phyloP scores from a whole-genome alignment of 2,329 filamentous ascomycete species.

The Ophiostoma montium region DNA sequence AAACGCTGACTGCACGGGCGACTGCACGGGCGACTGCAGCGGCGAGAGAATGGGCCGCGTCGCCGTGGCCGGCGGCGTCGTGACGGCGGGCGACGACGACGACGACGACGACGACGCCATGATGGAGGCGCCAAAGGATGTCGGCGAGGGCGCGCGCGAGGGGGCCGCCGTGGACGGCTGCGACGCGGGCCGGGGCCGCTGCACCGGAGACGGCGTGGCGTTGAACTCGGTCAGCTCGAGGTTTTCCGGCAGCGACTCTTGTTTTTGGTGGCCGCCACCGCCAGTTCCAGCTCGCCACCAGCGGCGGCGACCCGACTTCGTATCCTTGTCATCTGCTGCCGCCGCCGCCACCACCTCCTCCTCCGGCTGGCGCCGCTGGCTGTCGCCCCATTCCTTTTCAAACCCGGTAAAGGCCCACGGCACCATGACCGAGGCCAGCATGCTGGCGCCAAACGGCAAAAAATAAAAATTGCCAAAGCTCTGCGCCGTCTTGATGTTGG shows the following conservation, averaged over 20 bases:
- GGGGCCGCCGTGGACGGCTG: not conserved
- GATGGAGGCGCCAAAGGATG: constrained; percentile 3
- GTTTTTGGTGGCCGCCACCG: not conserved
- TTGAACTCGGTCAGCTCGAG: constrained; percentile 1
- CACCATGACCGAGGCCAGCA: constrained; percentile 41
- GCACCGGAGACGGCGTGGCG: not conserved
- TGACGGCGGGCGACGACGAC: no score
- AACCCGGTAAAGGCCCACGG: constrained; percentile 58
- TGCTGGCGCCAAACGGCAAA: constrained; percentile 44
- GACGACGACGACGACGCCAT: not conserved
- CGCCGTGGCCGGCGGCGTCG: not conserved
- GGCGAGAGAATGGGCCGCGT: constrained; percentile 5
- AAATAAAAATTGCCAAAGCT: constrained; percentile 48
- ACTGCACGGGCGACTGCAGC: constrained; percentile 1
- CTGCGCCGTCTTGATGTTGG: constrained; percentile 4
- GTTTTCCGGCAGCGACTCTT: not conserved
- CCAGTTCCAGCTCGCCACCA: no score
- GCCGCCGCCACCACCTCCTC: not conserved
- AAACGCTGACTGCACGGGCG: not conserved
- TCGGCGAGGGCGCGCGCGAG: constrained; percentile 1
- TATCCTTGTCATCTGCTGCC: not conserved
- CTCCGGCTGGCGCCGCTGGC: not conserved
- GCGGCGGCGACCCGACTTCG: not conserved
- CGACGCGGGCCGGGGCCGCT: constrained; percentile 2
- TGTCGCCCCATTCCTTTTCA: constrained; percentile 38